A percentile compares a stretch with the other conserved stretches of the same genome.
Evolutionary conservation across 345 rosid species (phyloP).

Genomic region (Eucalyptus caleyi): DNA sequence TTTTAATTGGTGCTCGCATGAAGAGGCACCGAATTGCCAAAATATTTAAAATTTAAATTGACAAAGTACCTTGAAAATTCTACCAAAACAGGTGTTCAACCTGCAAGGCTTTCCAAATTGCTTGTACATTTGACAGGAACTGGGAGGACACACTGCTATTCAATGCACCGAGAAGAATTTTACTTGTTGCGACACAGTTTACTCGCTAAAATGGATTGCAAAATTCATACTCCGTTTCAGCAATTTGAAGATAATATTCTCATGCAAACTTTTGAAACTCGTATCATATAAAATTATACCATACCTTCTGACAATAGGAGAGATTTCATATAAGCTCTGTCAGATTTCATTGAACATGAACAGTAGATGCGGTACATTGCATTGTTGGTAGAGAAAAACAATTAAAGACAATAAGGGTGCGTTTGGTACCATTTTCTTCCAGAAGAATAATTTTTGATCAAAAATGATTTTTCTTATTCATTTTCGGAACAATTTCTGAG

Average conservation of each 20-base stretch:
- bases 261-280: not conserved
- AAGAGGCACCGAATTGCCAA: not conserved
- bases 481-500: too few species aligned
- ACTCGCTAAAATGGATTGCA: not conserved
- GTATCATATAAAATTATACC: not conserved
- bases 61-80: not conserved
- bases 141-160: not conserved
- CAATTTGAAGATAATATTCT: not conserved
- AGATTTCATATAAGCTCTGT: not conserved
- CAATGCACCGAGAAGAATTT: not conserved
- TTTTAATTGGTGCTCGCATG: not conserved
- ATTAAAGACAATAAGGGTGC: not conserved
- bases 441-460: too few species aligned
- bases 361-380: not conserved
- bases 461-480: too few species aligned
- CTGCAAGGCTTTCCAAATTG: not conserved
- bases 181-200: not conserved
- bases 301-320: not conserved
- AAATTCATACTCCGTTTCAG: not conserved
- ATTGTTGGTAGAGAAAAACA: not conserved
- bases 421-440: accelerated
- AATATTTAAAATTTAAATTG: not conserved
- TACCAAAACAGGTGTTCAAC: not conserved
- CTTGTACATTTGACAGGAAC: not conserved
- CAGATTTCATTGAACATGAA: not conserved